Evolutionary conservation across 345 rosid genomes (phyloP), one percentile per base, ranked within the genome.

Genomic region (Eucalyptus coolabah): DNA sequence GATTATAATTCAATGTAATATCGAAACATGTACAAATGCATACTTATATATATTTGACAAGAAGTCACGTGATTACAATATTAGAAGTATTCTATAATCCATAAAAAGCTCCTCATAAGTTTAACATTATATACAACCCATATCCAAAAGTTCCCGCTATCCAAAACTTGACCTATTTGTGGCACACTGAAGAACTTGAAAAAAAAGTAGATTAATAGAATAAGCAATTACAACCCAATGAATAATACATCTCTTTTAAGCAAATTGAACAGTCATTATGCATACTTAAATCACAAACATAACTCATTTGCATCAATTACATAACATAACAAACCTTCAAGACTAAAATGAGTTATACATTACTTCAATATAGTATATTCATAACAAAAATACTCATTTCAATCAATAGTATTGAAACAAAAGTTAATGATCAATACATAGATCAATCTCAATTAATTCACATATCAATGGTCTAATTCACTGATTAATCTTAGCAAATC

Each of bases 391-490:
- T 30, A 12, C 32, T 13, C 34, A 12, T 63, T 63, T 56, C 4
- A 30, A 30, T 30, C 72, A 30, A 63, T 30, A 14, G 4, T 63
- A 4, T 14, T 15, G 15, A 2, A 30, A 26, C 18, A 7, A 28
- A 63, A 1, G n/a, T 28, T n/a, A 56, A 56, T 56, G 30, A 23
- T 24, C 0, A 9, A 0, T 10, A 23, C 6, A 56, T 56, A 9
- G 30, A 56, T 56, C 30, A 56, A 56, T 56, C 28, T 56, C 63
- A 56, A 56, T 4, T 56, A 56, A 56, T 56, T 56, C 63, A 56
- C 30, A 56, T 56, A 56, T 23, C 12, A 23, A 23, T 56, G 63
- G 63, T 56, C 12, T 56, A 56, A 56, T 56, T 26, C 63, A 56
- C 1, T 65, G 19, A 65, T 65, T n/a, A 65, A 65, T 65, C 34